Conservation (phyloP, 192 early-diverging fungal species). For the Entomortierella parvispora region DNA sequence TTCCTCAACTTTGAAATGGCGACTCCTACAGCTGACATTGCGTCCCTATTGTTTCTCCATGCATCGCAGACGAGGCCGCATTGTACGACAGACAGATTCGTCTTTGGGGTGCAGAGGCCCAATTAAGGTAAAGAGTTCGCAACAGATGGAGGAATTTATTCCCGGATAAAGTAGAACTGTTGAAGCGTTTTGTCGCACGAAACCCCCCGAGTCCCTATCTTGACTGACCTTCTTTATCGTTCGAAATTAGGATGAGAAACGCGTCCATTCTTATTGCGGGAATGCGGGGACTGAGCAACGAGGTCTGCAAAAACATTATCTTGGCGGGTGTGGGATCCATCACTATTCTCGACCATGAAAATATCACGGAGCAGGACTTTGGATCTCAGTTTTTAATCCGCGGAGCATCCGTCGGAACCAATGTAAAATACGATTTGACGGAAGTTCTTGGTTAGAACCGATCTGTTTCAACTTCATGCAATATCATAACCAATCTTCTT, state of each 20-base stretch:
- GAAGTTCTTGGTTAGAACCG: background rate
- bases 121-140: too few relatives aligned
- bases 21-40: background rate
- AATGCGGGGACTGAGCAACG: conserved; percentile 79
- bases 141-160: conserved; percentile 2
- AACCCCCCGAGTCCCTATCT: background rate
- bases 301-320: conserved; percentile 93
- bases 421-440: conserved; percentile 58
- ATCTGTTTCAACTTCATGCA: background rate
- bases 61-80: conserved; percentile 79
- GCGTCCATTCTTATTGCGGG: conserved; percentile 80
- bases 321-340: conserved; percentile 86
- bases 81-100: conserved; percentile 98
- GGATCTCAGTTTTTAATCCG: conserved; percentile 80
- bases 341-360: conserved; percentile 71
- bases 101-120: conserved; percentile 96
- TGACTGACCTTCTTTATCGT: too few relatives aligned
- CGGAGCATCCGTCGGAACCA: conserved; percentile 73
- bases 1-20: background rate
- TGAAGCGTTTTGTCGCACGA: background rate
- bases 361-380: conserved; percentile 70
- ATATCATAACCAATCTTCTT: conserved; percentile 17
- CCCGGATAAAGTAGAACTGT: background rate
- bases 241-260: conserved; percentile 86
- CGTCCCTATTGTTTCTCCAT: background rate